Conservation (phyloP, 139 green algal genomes). For the Ettlia oleoabundans region DNA sequence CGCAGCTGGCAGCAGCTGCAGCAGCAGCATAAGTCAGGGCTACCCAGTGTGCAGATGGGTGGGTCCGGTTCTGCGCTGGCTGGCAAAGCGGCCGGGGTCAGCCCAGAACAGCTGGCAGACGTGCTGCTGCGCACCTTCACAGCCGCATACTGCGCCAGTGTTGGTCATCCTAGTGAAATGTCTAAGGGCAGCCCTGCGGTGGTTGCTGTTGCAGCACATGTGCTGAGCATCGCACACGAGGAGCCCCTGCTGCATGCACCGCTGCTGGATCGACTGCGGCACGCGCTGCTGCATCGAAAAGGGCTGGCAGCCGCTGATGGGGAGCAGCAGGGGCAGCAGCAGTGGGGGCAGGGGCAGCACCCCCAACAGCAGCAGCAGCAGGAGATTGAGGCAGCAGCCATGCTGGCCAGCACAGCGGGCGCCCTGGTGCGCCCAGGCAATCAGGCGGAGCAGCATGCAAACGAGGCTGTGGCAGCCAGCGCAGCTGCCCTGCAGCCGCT, state of each 20-base stretch:
- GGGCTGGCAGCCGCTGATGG: not conserved
- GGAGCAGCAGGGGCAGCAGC: not conserved
- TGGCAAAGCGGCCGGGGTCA: no score
- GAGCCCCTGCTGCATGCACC: conserved; percentile 7
- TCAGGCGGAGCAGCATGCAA: not conserved
- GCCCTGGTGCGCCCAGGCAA: not conserved
- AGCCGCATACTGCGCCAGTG: not conserved
- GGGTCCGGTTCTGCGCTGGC: no score
- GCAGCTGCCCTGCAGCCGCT: not conserved
- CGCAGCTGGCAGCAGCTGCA: not conserved
- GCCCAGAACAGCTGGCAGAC: not conserved
- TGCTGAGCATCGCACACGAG: conserved; percentile 20
- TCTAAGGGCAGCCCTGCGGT: not conserved
- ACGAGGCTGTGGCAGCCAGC: not conserved
- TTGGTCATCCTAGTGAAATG: not conserved
- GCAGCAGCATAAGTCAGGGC: not conserved
- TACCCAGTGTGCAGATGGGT: no score
- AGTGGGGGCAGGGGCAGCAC: not conserved
- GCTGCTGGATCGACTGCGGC: conserved; percentile 10
- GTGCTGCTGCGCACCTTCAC: not conserved
- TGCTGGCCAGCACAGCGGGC: conserved; percentile 3
- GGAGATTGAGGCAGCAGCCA: not conserved
- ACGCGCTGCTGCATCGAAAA: not conserved
- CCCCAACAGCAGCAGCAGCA: not conserved
- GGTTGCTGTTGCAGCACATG: not conserved